These are phyloP conservation scores for Babesia ovis DNA, from an alignment of 169 alveolate genomes.

Conservation along the genomic window DNA sequence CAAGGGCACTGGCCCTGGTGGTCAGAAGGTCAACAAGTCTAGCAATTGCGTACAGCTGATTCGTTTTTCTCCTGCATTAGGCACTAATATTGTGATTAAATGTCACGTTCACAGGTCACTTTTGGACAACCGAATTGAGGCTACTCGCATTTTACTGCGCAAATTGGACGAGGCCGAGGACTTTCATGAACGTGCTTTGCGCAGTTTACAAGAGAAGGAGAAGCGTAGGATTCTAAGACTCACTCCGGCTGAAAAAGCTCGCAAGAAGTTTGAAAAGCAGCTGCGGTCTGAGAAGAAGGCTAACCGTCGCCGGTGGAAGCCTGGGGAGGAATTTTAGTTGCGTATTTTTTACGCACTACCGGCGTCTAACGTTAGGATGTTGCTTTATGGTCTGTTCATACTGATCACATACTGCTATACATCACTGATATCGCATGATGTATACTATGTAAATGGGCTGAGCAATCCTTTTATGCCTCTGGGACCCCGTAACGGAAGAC, in stretches of 20 bases:
- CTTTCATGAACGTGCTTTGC: constrained; percentile 8
- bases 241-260: constrained; percentile 72
- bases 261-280: constrained; percentile 67
- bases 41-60: constrained; percentile 82
- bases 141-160: constrained; percentile 68
- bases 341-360: too few species aligned
- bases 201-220: constrained; percentile 65
- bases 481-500: too few species aligned
- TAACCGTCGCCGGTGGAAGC: constrained; percentile 55
- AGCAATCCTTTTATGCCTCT: too few species aligned
- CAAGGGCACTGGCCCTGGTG: constrained; percentile 88
- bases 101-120: constrained; percentile 71
- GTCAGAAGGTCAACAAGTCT: constrained; percentile 87
- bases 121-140: constrained; percentile 70
- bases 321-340: constrained; percentile 4
- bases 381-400: background rate
- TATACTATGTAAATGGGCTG: background rate
- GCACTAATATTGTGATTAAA: constrained; percentile 62
- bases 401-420: background rate
- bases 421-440: background rate
- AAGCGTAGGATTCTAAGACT: constrained; percentile 64
- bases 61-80: constrained; percentile 64
- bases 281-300: constrained; percentile 71
- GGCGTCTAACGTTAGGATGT: constrained; percentile 17
- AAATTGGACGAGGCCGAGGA: constrained; percentile 49